phyloP scores from a whole-genome alignment of 2,329 filamentous ascomycete species.

The Setomelanomma holmii region DNA sequence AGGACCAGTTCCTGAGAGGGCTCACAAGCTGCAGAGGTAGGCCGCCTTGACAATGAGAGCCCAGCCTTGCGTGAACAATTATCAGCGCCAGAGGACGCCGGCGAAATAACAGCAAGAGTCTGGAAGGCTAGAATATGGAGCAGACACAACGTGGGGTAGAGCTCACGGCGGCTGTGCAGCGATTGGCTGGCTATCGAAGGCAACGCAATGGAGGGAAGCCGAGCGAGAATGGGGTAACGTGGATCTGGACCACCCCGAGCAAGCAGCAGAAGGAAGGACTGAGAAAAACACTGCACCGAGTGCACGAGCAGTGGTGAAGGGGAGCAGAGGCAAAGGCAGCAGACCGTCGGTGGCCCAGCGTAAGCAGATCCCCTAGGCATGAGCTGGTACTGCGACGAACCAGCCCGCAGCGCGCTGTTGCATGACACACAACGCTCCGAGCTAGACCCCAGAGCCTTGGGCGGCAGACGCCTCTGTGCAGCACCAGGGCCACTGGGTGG shows the following conservation, averaged over 20 bases:
- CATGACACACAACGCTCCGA: conserved; percentile 39
- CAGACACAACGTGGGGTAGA: conserved; percentile 38
- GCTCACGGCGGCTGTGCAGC: conserved; percentile 16
- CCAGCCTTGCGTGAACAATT: conserved; percentile 23
- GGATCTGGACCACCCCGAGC: conserved; percentile 8
- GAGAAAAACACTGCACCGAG: conserved; percentile 9
- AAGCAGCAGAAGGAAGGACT: conserved; percentile 8
- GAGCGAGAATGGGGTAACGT: conserved; percentile 10
- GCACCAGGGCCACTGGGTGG: conserved; percentile 28
- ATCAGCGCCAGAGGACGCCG: conserved; percentile 25
- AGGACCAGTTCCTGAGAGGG: conserved; percentile 9
- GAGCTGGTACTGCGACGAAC: conserved; percentile 35
- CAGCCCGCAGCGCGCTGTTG: conserved; percentile 30
- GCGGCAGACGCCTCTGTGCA: conserved; percentile 21
- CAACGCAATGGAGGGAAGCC: conserved; percentile 18
- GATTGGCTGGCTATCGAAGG: conserved; percentile 31
- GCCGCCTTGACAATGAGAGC: too few species aligned
- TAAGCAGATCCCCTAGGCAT: conserved; percentile 39
- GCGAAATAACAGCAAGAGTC: conserved; percentile 22
- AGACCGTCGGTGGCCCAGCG: conserved; percentile 15
- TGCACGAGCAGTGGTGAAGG: conserved; percentile 24
- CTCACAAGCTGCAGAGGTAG: conserved; percentile 1
- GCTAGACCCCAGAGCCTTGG: conserved; percentile 22
- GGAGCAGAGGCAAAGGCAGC: conserved; percentile 1
- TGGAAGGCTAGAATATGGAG: conserved; percentile 32